Conservation (phyloP, 1,284 basidiomycete species). For the Xanthoconium separans region DNA sequence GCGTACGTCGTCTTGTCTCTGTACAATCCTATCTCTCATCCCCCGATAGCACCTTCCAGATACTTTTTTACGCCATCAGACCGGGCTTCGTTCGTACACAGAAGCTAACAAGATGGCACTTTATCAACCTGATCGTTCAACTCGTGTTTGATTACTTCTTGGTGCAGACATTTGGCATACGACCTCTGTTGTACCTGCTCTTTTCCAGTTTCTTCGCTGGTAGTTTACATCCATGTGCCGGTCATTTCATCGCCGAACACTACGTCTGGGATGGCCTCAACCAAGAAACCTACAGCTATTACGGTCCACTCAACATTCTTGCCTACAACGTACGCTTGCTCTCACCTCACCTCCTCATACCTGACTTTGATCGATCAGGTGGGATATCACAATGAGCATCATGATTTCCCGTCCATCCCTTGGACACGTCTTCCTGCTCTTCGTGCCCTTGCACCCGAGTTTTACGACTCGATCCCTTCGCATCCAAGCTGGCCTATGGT, state of each 20-base stretch:
- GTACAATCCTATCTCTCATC: background rate
- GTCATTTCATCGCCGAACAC: slow-evolving; percentile 97
- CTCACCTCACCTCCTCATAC: background rate
- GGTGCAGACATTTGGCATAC: slow-evolving; percentile 56
- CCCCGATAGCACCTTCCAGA: slow-evolving; percentile 84
- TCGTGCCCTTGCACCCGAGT: slow-evolving; percentile 84
- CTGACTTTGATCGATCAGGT: slow-evolving; percentile 51
- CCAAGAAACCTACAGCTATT: slow-evolving; percentile 98
- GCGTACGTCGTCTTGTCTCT: slow-evolving; percentile 56
- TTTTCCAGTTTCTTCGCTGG: slow-evolving; percentile 94
- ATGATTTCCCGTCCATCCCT: slow-evolving; percentile 95
- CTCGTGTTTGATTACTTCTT: slow-evolving; percentile 74
- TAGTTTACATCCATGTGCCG: slow-evolving; percentile 91
- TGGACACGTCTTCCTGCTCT: slow-evolving; percentile 94
- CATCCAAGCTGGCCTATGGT: slow-evolving; percentile 96
- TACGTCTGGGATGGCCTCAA: slow-evolving; percentile 87
- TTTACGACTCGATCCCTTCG: slow-evolving; percentile 85
- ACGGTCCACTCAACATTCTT: slow-evolving; percentile 87
- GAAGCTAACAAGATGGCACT: slow-evolving; percentile 80
- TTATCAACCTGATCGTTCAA: slow-evolving; percentile 73
- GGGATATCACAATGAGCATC: slow-evolving; percentile 98
- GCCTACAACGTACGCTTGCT: slow-evolving; percentile 83
- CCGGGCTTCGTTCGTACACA: slow-evolving; percentile 93
- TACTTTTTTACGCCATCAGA: slow-evolving; percentile 95
- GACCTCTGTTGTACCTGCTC: slow-evolving; percentile 82